Evolutionary conservation across 2,329 filamentous ascomycete species (phyloP).

Genomic region (Phialemonium atrogriseum): DNA sequence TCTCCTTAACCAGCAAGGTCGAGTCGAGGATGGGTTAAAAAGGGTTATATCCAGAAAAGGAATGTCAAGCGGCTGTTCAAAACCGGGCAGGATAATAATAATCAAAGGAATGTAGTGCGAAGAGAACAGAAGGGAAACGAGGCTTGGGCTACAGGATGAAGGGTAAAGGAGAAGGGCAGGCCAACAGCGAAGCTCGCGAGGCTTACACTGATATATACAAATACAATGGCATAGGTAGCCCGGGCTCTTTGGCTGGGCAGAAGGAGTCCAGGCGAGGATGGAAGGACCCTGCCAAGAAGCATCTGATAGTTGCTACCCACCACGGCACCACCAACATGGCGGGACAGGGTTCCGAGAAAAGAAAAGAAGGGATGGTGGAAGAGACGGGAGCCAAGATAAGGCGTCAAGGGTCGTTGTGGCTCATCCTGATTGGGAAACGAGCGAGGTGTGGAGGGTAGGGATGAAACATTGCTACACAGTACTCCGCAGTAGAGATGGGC

Average conservation of each 20-base stretch:
- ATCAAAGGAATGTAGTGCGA: background rate
- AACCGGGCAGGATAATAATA: slow-evolving; percentile 1
- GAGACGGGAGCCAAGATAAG: slow-evolving; percentile 1
- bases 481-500: no score
- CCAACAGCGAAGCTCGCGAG: slow-evolving; percentile 2
- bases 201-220: no score
- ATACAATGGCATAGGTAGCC: no score
- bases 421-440: slow-evolving; percentile 13
- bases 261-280: background rate
- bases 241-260: no score
- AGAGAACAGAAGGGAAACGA: slow-evolving; percentile 2
- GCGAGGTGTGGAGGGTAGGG: slow-evolving; percentile 6
- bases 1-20: background rate
- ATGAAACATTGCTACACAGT: no score
- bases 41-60: slow-evolving; percentile 1
- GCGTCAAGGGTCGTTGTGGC: slow-evolving; percentile 10
- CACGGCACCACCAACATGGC: slow-evolving; percentile 1
- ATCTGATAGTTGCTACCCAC: background rate
- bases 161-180: background rate
- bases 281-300: background rate
- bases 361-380: background rate
- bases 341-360: slow-evolving; percentile 3
- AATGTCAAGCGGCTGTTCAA: slow-evolving; percentile 1
- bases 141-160: background rate
- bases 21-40: background rate